Evolutionary conservation across 139 green algal species (phyloP).

Genomic region (Microglena sp.): DNA sequence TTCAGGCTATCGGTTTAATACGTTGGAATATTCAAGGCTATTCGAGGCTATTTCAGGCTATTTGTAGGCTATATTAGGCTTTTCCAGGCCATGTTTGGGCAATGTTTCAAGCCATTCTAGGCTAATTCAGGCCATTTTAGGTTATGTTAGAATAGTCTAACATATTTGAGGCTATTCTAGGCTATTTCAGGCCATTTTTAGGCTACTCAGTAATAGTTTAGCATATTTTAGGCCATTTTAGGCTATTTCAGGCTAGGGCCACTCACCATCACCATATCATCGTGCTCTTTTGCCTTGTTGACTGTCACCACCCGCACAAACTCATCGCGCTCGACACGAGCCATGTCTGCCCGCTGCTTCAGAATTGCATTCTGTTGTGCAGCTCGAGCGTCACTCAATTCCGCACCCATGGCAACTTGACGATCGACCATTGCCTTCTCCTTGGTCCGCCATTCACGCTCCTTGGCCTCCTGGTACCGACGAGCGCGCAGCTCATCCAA

Average conservation of each 20-base stretch:
- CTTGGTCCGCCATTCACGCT: conserved; percentile 67
- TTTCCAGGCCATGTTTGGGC: no score
- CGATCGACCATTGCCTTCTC: conserved; percentile 50
- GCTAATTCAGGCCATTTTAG: no score
- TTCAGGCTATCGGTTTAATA: no score
- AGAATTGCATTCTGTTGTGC: conserved; percentile 63
- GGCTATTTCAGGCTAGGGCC: not conserved
- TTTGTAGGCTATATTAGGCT: no score
- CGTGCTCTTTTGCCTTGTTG: conserved; percentile 48
- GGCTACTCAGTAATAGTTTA: not conserved
- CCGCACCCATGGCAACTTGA: conserved; percentile 38
- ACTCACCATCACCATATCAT: conserved; percentile 43
- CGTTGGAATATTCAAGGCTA: no score
- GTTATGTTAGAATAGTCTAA: not conserved
- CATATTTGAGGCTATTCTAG: not conserved
- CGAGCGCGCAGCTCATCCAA: conserved; percentile 75
- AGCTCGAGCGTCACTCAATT: conserved; percentile 56
- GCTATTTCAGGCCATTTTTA: not conserved
- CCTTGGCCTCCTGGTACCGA: conserved; percentile 32
- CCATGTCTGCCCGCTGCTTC: conserved; percentile 57
- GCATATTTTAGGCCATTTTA: not conserved
- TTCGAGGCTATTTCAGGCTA: no score
- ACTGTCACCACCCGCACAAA: conserved; percentile 64
- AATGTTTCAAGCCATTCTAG: no score
- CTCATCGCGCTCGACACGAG: conserved; percentile 58